These are phyloP conservation scores for Talaromyces sp. DNA, from an alignment of 2,329 filamentous ascomycete genomes.

Conservation along the genomic window DNA sequence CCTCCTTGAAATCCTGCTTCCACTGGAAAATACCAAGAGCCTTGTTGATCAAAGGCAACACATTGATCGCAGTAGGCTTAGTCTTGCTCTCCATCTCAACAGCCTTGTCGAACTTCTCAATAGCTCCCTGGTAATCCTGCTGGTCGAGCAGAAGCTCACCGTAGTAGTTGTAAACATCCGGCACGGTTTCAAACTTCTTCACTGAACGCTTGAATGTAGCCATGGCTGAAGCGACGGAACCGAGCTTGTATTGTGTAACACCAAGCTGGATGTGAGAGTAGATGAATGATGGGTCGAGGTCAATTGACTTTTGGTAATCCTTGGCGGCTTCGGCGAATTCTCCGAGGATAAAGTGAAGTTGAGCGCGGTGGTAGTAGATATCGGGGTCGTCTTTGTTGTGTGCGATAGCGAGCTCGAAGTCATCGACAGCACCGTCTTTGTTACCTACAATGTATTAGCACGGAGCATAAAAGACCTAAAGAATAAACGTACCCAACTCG, in stretches of 20 bases:
- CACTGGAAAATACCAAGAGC: slow-evolving; percentile 95
- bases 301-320: slow-evolving; percentile 99
- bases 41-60: slow-evolving; percentile 97
- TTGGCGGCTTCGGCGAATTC: slow-evolving; percentile 92
- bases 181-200: slow-evolving; percentile 96
- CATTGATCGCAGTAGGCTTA: slow-evolving; percentile 95
- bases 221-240: slow-evolving; percentile 95
- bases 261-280: slow-evolving; percentile 99
- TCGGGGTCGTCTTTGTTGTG: slow-evolving; percentile 89
- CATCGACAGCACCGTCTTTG: slow-evolving; percentile 78
- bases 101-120: slow-evolving; percentile 97
- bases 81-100: slow-evolving; percentile 96
- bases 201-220: slow-evolving; percentile 95
- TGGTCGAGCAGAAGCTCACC: slow-evolving; percentile 96
- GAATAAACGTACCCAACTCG: slow-evolving; percentile 69
- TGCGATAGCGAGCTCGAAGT: slow-evolving; percentile 80
- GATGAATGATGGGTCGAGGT: slow-evolving; percentile 93
- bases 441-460: slow-evolving; percentile 58
- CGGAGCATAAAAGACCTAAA: neutral
- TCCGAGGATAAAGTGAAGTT: slow-evolving; percentile 95
- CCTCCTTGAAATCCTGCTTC: slow-evolving; percentile 94
- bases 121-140: slow-evolving; percentile 89
- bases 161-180: slow-evolving; percentile 99
- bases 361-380: slow-evolving; percentile 98
- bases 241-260: slow-evolving; percentile 99